Conservation (phyloP, 83 land plant species). For the Picea abies region DNA sequence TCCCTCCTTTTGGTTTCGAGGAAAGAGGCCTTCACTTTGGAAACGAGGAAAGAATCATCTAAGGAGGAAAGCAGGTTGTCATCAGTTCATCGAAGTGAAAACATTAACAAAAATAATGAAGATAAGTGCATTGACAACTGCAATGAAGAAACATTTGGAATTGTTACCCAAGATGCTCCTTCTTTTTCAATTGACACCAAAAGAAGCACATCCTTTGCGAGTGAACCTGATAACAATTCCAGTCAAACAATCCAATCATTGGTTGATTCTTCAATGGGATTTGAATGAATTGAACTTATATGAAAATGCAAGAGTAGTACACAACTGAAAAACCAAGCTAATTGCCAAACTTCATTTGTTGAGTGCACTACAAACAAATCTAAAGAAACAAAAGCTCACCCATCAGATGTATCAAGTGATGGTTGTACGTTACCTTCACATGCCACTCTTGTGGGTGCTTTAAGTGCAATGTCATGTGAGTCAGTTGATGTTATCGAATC, state of each 20-base stretch:
- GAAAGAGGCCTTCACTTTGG: slow-evolving; percentile 68
- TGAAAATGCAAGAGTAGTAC: too few relatives aligned
- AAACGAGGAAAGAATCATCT: slow-evolving; percentile 46
- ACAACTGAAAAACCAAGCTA: too few relatives aligned
- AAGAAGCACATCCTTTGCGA: slow-evolving; percentile 28
- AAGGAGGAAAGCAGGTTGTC: slow-evolving; percentile 93
- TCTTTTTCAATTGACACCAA: slow-evolving; percentile 23
- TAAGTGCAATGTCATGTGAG: too few relatives aligned
- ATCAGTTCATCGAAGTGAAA: slow-evolving; percentile 57
- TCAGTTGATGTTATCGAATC: too few relatives aligned
- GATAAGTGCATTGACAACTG: slow-evolving; percentile 35
- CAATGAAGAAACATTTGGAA: slow-evolving; percentile 83
- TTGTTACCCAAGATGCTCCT: slow-evolving; percentile 10
- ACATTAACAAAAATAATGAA: slow-evolving; percentile 58
- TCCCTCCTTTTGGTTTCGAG: slow-evolving; percentile 17
- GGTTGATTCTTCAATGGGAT: slow-evolving; percentile 19
- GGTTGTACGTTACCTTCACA: too few relatives aligned
- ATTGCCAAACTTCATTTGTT: too few relatives aligned
- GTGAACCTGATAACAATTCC: slow-evolving; percentile 22
- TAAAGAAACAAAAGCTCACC: too few relatives aligned
- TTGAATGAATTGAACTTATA: too few relatives aligned
- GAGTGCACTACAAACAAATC: too few relatives aligned
- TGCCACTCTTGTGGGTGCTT: too few relatives aligned
- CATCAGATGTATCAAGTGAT: too few relatives aligned
- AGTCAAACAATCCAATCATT: slow-evolving; percentile 33